Conservation (phyloP, 306 rosid species). For the Quercus robur region DNA sequence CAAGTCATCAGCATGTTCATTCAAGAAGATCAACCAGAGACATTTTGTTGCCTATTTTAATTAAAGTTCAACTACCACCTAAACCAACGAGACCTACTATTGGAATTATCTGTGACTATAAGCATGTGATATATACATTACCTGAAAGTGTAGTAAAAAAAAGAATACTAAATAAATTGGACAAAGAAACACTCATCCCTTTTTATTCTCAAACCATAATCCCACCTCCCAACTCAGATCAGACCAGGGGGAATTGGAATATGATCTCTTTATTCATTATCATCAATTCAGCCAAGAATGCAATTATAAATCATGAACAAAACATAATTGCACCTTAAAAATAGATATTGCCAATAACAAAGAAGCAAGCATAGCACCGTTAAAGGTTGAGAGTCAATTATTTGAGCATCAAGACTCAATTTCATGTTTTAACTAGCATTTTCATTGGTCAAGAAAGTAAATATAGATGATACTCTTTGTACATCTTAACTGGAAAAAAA, state of each 20-base stretch:
- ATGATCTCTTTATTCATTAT: constrained; percentile 26
- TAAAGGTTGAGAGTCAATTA: too few species aligned
- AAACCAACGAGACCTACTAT: not conserved
- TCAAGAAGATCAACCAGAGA: not conserved
- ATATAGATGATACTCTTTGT: too few species aligned
- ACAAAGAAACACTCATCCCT: not conserved
- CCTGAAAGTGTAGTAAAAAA: not conserved
- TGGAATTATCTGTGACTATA: not conserved
- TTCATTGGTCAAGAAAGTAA: too few species aligned
- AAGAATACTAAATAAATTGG: not conserved
- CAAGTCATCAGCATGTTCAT: not conserved
- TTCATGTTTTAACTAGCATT: too few species aligned
- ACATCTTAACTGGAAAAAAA: too few species aligned
- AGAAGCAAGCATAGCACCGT: too few species aligned
- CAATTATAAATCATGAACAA: constrained; percentile 29
- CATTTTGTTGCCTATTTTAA: not conserved
- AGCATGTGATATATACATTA: not conserved
- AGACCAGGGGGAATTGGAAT: constrained; percentile 9
- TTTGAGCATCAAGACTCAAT: too few species aligned
- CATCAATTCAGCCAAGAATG: constrained; percentile 38
- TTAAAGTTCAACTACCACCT: not conserved
- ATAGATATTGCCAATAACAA: constrained; percentile 30
- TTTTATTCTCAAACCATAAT: constrained; percentile 22
- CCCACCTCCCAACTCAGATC: constrained; percentile 21
- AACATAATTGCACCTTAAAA: constrained; percentile 30